A percentile compares a stretch with the other conserved stretches of the same genome.
These are phyloP conservation scores for Pinus tabuliformis DNA, from an alignment of 75 land plant genomes.

Conservation along the genomic window DNA sequence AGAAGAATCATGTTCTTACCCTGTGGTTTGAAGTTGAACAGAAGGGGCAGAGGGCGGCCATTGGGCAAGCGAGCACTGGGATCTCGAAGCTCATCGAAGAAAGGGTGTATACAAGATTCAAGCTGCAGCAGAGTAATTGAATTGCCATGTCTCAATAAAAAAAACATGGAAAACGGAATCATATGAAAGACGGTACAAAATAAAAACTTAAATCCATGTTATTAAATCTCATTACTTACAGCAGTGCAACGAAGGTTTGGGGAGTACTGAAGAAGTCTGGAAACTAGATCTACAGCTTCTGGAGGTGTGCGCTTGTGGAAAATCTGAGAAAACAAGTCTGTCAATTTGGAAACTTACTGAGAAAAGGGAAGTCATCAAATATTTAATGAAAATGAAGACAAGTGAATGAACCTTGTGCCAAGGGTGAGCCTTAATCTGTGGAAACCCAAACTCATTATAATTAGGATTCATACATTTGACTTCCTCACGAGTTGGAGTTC, in stretches of 20 bases:
- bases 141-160: not conserved
- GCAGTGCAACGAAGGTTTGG: conserved; percentile 64
- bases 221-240: conserved; percentile 29
- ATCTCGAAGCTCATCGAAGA: conserved; percentile 74
- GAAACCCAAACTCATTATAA: conserved; percentile 28
- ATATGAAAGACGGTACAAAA: not conserved
- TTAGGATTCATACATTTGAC: conserved; percentile 33
- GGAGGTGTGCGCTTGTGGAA: conserved; percentile 77
- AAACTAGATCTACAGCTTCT: conserved; percentile 83
- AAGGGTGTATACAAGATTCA: conserved; percentile 82
- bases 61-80: conserved; percentile 63
- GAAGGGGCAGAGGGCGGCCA: conserved; percentile 60
- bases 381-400: not conserved
- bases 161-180: not conserved
- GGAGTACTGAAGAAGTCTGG: conserved; percentile 70
- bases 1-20: conserved; percentile 15
- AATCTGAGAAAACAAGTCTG: conserved; percentile 27
- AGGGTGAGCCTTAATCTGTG: conserved; percentile 73
- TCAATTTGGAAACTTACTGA: not conserved
- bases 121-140: conserved; percentile 30
- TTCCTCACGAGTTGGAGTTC: conserved; percentile 27
- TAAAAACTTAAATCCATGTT: not conserved
- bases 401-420: conserved; percentile 43
- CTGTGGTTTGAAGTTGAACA: conserved; percentile 71
- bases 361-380: not conserved